Conservation (phyloP, 768 basidiomycete species). For the Amanita jacksonii region DNA sequence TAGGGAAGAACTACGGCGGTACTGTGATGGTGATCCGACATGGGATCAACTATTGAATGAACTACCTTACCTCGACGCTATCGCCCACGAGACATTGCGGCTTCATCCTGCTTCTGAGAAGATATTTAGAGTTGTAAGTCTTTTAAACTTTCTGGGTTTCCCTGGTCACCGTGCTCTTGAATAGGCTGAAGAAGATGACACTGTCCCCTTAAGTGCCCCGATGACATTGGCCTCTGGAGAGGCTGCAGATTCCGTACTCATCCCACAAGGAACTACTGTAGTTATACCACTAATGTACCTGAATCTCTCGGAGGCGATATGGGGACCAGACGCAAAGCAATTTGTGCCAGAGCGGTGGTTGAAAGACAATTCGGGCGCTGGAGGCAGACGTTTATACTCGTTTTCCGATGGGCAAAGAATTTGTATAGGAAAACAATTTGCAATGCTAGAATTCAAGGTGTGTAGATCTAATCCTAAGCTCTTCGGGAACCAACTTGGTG, state of each 20-base stretch:
- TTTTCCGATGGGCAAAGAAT: constrained; percentile 36
- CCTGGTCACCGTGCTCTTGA: background rate
- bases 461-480: background rate
- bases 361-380: constrained; percentile 18
- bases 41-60: constrained; percentile 32
- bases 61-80: constrained; percentile 35
- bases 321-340: constrained; percentile 33
- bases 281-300: constrained; percentile 28
- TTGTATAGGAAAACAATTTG: constrained; percentile 36
- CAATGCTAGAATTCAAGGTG: constrained; percentile 21
- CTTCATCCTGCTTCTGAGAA: constrained; percentile 26
- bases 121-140: constrained; percentile 22
- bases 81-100: constrained; percentile 29
- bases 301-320: constrained; percentile 29
- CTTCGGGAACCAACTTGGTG: background rate
- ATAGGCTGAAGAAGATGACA: constrained; percentile 28
- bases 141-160: background rate
- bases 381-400: constrained; percentile 30
- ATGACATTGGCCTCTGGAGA: constrained; percentile 20
- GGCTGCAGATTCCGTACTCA: constrained; percentile 20
- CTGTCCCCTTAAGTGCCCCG: constrained; percentile 28
- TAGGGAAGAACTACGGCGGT: constrained; percentile 13
- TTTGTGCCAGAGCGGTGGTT: constrained; percentile 39
- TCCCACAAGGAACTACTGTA: constrained; percentile 28
- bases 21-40: constrained; percentile 20